Evolutionary conservation across 352 stramenopile genomes (phyloP), one percentile per base, ranked within the genome.

Genomic region (Pythium rhizo-oryzae): DNA sequence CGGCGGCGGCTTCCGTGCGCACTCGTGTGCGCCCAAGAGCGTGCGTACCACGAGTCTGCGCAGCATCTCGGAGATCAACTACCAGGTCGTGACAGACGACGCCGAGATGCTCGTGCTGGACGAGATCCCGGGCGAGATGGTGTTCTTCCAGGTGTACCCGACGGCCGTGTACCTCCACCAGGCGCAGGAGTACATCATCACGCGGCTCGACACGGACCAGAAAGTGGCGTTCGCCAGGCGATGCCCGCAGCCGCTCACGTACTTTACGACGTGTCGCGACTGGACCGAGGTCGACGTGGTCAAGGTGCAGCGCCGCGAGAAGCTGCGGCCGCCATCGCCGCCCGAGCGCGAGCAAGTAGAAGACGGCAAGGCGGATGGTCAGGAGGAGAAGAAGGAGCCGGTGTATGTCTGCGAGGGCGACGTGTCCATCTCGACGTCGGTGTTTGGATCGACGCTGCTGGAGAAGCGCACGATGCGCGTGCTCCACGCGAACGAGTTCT

Each of bases 111-210:
- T 77, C 67, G 65, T 91, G n/a, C 75, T 98, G 19, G 94, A 98
- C 67, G 75, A 86, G 57, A 87, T 98, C 51, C 87, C 91, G 41
- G 90, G 91, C 41, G 84, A 92, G 50, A 70, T 74, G 51, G 91
- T 91, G 0, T 98, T 98, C 58, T 98, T 98, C 57, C 87, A 97
- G 65, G 76, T 98, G 18, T 98, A 97, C 56, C 90, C 91, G 30
- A 89, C 89, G 0, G 94, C 88, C 13, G 93, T 97, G 4, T 98
- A 98, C 71, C 77, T 98, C 49, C 88, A 98, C 62, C 93, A 97
- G 61, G 93, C 80, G 18, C 78, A 90, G 21, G 92, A 97, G 62
- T 98, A 97, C 71, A 68, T 98, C 35, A 91, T 98, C 65, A 92
- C 81, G 15, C 85, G 82, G 44, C 62, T 98, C 16, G 92, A 98